Evolutionary conservation across 179 eudicot species (phyloP), one percentile per base, ranked within the genome.

Genomic region (Nepenthes alata): DNA sequence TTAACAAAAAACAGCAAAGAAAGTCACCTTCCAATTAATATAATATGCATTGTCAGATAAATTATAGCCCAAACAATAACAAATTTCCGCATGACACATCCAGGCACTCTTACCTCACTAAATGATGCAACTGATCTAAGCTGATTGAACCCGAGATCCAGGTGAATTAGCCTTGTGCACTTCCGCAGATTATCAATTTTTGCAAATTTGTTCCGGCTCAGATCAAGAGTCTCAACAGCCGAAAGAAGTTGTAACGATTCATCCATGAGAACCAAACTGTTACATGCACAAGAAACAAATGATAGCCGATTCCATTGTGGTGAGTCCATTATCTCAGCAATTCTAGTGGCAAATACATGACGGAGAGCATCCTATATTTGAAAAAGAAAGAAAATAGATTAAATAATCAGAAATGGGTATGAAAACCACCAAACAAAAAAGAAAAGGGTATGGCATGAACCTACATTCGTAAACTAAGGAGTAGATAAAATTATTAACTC

Each of bases 61-160:
- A 41, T 41, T 41, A 41, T 4, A 7, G 6, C 45, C 5, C 45
- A 41, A 41, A 41, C 8, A 7, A 41, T 7, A 7, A 41, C 5
- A 4, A 7, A 4, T 4, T 41, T 41, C 8, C 45, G 8, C 8
- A 7, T 41, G 45, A 41, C 45, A 41, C 8, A n/a, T 12, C 65
- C 68, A 61, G 59, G 25, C 35, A 63, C 37, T 62, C 67, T 59
- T 74, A 86, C 98, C 91, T 91, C 87, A 54, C 77, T 62, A 59
- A 93, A 77, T 38, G 91, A 83, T 57, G 81, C 70, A 70, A 86
- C 72, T 53, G 90, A 83, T 72, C 98, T 77, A 60, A 93, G 80
- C 47, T 87, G 89, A 85, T 89, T 93, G 68, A 89, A 93, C 68
- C 98, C 98, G 41, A 93, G 83, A 75, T 93, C 98, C 76, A 93